phyloP scores from a whole-genome alignment of 306 rosid species.

The Rubus parviflorus region DNA sequence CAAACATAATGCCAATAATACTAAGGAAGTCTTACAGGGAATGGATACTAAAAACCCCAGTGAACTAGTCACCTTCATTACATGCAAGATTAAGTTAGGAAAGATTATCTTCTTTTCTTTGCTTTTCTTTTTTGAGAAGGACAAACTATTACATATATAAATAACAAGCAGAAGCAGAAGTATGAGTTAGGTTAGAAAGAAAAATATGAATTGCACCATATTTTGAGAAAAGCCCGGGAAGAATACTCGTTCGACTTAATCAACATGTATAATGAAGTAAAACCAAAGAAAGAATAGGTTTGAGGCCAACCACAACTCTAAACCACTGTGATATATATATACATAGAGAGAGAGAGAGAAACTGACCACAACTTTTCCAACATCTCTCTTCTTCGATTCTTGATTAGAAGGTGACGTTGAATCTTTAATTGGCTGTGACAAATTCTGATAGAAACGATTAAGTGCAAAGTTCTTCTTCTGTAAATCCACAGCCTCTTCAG shows the following conservation, averaged over 20 bases:
- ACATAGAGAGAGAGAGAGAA: not conserved
- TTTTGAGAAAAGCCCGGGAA: too few relatives aligned
- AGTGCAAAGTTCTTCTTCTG: constrained; percentile 75
- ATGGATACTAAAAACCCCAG: not conserved
- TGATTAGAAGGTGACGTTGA: constrained; percentile 41
- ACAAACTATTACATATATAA: too few relatives aligned
- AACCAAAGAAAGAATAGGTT: too few relatives aligned
- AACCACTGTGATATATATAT: too few relatives aligned
- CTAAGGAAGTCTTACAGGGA: not conserved
- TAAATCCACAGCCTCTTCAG: constrained; percentile 85
- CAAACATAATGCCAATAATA: not conserved
- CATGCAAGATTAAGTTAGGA: not conserved
- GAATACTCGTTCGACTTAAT: too few relatives aligned
- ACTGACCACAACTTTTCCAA: constrained; percentile 86
- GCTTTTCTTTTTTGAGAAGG: too few relatives aligned
- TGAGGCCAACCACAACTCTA: too few relatives aligned
- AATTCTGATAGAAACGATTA: constrained; percentile 73
- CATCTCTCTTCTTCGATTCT: constrained; percentile 78
- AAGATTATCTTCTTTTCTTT: too few relatives aligned
- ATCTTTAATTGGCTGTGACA: constrained; percentile 55
- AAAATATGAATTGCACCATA: too few relatives aligned
- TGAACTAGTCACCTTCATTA: not conserved
- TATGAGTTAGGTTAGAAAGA: too few relatives aligned
- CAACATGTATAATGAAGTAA: too few relatives aligned
- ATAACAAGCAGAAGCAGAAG: too few relatives aligned